Evolutionary conservation across 495 filamentous ascomycete genomes (phyloP), one percentile per base, ranked within the genome.

Genomic region (Thozetella sp.): DNA sequence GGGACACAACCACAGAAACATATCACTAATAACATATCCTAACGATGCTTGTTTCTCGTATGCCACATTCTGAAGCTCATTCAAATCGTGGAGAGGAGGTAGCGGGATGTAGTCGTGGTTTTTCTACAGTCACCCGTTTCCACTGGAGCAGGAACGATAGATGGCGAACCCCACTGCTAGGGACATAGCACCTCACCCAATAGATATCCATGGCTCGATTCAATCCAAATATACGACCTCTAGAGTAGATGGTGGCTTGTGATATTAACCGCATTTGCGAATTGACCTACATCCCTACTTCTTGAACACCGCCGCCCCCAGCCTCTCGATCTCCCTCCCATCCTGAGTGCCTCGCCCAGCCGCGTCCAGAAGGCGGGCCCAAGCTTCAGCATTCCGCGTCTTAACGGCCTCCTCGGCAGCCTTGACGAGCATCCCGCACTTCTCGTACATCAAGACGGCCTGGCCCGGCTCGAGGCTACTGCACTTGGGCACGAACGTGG

Each of bases 401-500:
- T 86, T 90, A 43, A 92, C 83, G 34, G 95, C 93, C 76, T 98
- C 95, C 74, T 97, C 93, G 17, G 88, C 96, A 12, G 96, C 95
- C 77, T 93, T 92, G 22, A 90, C 85, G 25, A 93, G 81, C 86
- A 96, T 86, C 23, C 93, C 93, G 71, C 96, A 98, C 75, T 96
- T 97, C 63, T 96, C 85, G 85, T 92, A 98, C 95, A 97, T 97
- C 67, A 91, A 88, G 54, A 97, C 86, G 27, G 88, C 79, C 57
- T 93, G 90, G 2, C 78, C 79, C 2, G 71, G 67, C 52, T 84
- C 81, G 11, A 83, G 76, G 22, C 82, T 77, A 9, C 72, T 75
- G 75, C 93, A 97, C 75, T 98, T 99, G 11, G 92, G 89, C 51
- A 98, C 86, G 69, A 97, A 99, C 3, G 82, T 61, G 1, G 88